Evolutionary conservation across 176 grass and related monocot genomes (phyloP).

Genomic region (Oryza longistaminata): DNA sequence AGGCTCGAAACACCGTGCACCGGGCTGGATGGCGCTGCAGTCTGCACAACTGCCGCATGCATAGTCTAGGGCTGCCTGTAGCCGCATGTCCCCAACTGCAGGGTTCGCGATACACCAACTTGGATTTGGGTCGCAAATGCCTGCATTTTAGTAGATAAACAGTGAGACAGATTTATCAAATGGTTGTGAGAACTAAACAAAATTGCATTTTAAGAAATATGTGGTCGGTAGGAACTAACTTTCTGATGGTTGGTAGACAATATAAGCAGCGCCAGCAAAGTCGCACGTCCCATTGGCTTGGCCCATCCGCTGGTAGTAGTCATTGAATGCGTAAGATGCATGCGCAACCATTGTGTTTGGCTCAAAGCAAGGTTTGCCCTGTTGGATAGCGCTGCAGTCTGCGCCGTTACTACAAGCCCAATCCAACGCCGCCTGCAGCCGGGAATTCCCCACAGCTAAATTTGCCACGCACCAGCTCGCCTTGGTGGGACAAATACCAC

Average conservation of each 20-base stretch:
- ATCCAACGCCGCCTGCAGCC: slow-evolving; percentile 56
- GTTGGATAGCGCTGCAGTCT: slow-evolving; percentile 67
- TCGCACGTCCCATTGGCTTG: slow-evolving; percentile 39
- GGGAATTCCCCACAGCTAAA: neutral
- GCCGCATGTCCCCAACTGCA: too few species aligned
- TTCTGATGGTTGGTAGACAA: slow-evolving; percentile 2
- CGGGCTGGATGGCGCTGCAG: too few species aligned
- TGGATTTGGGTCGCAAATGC: too few species aligned
- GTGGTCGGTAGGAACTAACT: too few species aligned
- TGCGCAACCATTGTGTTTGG: slow-evolving; percentile 61
- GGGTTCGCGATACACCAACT: too few species aligned
- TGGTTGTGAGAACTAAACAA: too few species aligned
- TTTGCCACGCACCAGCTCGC: slow-evolving; percentile 64
- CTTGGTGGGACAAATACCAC: neutral
- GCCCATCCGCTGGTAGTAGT: slow-evolving; percentile 49
- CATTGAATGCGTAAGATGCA: slow-evolving; percentile 50
- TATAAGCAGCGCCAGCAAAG: slow-evolving; percentile 41
- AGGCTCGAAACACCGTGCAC: too few species aligned
- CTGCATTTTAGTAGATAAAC: too few species aligned
- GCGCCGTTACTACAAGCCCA: slow-evolving; percentile 64
- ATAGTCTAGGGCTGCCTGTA: too few species aligned
- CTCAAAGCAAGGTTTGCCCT: slow-evolving; percentile 36
- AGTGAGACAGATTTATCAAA: too few species aligned
- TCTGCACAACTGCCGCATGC: too few species aligned
- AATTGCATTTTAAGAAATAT: too few species aligned